Evolutionary conservation across 768 basidiomycete species (phyloP), one percentile per base, ranked within the genome.

Genomic region (Tephrocybe sp.): DNA sequence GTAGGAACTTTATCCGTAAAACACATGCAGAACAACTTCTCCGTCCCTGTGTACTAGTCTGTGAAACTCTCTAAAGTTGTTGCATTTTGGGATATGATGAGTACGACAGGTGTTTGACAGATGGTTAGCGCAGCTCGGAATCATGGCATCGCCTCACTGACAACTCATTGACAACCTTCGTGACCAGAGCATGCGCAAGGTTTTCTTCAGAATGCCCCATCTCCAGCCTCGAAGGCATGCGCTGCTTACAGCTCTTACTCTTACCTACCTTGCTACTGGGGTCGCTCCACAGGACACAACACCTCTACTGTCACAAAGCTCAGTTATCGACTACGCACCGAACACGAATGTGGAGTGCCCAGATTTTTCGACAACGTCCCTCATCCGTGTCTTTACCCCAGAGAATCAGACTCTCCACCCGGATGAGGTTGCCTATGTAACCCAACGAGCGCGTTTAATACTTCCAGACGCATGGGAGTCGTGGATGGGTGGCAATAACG

Each of bases 401-500:
- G 61, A 74, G 42, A 77, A 70, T 19, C 84, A 84, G 62, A 58
- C 72, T 1, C 60, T 87, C 5, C 72, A 83, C 56, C 63, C 77
- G 3, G 59, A 62, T 14, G 85, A 87, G 59, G 45, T 45, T 0
- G 65, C 66, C 0, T 87, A 84, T 57, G 62, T 86, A 32, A 31
- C 60, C 8, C 60, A 66, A 4, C 75, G 84, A 8, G 62, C 72
- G 16, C 59, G 70, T 3, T 64, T 61, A 8, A 67, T 73, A 45
- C 60, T 82, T 2, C 72, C 74, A 0, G 57, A 59, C 20, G 80
- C 80, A 7, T 87, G 84, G 84, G 65, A 63, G 5, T 68, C 72
- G 30, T 88, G 86, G 84, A 52, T 87, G 39, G 79, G 78, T 1
- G 77, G 76, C 2, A 68, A 85, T 55, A 77, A 73, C 7, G 76